phyloP scores from a whole-genome alignment of 495 filamentous ascomycete genomes.

The Friedmanniomyces endolithicus region DNA sequence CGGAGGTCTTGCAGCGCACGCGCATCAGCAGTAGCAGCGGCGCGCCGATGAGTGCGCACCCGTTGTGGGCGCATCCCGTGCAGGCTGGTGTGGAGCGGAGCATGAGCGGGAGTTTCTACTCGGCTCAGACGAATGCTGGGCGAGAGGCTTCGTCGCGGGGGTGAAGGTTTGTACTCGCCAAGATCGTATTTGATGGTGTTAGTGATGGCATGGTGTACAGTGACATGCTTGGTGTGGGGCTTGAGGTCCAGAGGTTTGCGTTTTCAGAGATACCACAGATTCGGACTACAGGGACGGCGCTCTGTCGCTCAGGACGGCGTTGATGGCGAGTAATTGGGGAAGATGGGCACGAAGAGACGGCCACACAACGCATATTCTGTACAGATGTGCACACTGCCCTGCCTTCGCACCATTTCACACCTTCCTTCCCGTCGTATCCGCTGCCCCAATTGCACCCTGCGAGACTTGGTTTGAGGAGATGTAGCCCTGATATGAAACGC shows the following conservation, averaged over 20 bases:
- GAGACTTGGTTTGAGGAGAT: conserved; percentile 2
- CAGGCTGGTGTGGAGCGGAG: not conserved
- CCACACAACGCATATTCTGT: not conserved
- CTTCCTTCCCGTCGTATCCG: no score
- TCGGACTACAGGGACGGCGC: not conserved
- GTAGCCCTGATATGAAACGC: conserved; percentile 39
- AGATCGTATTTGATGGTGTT: not conserved
- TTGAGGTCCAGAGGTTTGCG: no score
- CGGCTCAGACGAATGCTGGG: not conserved
- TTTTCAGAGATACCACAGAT: no score
- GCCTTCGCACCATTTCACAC: not conserved
- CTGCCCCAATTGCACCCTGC: no score
- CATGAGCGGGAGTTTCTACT: not conserved
- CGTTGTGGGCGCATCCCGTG: conserved; percentile 15
- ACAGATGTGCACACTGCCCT: not conserved
- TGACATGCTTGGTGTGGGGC: no score
- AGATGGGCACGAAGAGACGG: not conserved
- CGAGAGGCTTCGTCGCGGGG: not conserved
- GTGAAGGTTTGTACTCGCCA: not conserved
- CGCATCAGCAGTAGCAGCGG: not conserved
- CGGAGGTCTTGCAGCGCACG: not conserved
- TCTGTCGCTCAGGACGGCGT: not conserved
- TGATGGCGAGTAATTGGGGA: not conserved
- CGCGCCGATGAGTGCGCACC: conserved; percentile 10
- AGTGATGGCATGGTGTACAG: no score